Evolutionary conservation across 495 filamentous ascomycete species (phyloP), one percentile per base, ranked within the genome.

Genomic region (Talaromyces ruber): DNA sequence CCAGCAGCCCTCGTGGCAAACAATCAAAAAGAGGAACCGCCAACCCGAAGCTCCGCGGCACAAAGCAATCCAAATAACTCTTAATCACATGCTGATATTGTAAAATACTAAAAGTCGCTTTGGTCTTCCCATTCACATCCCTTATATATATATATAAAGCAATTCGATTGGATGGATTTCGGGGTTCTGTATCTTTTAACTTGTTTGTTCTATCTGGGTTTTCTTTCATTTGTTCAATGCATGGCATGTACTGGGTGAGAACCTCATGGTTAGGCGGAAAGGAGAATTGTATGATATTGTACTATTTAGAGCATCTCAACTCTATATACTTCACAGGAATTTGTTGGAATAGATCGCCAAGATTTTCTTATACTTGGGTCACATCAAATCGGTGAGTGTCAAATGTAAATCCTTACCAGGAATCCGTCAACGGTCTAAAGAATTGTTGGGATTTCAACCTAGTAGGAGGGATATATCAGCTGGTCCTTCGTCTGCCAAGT

Each of bases 21-120:
- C 81, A 82, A 45, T 79, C 82, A 60, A 94, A 96, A 81, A 82
- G 84, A 59, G 74, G 83, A 56, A 80, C 81, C 14, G 78, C 84
- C 30, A 92, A 92, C 72, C 90, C 89, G 18, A 93, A 91, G 77
- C 82, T 88, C 32, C 74, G 77, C 26, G 76, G 76, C 50, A 76
- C 75, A 53, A 80, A 80, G 75, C 75, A 78, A 67, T 70, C 76
- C n/a, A 60, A 60, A 24, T 60, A 39, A 60, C 7, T 5, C 26
- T 24, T 59, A 45, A 2, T 25, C 16, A 12, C 24, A 34, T 28
- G 28, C 34, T 59, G 21, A 50, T 60, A 8, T 60, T 60, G 59
- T 60, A 60, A n/a, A 14, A 52, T 60, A 60, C 39, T 34, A 60
- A 60, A 51, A 47, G 25, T 12, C 25, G 34, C 26, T 50, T 51